Evolutionary conservation across 768 basidiomycete species (phyloP).

Genomic region (Cystobasidium tubakii): DNA sequence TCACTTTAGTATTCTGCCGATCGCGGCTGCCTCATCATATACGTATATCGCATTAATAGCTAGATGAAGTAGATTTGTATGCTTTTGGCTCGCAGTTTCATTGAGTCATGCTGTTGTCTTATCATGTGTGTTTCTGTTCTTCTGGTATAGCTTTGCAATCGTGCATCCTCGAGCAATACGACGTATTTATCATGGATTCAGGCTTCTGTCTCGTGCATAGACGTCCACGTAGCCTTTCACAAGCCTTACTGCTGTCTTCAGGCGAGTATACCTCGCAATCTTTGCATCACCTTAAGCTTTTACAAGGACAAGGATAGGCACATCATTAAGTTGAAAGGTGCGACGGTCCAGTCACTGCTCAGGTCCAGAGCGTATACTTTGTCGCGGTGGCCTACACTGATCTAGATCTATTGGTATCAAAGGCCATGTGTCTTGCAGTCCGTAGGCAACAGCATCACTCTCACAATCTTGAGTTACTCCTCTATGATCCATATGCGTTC

Average conservation of each 20-base stretch:
- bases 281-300: too few relatives aligned
- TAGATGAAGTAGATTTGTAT: neutral
- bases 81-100: neutral
- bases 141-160: neutral
- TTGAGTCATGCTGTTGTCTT: neutral
- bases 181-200: too few relatives aligned
- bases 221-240: too few relatives aligned
- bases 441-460: slow-evolving; percentile 13
- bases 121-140: neutral
- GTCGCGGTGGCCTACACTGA: slow-evolving; percentile 38
- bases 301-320: too few relatives aligned
- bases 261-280: too few relatives aligned
- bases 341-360: too few relatives aligned
- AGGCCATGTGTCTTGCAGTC: neutral
- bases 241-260: too few relatives aligned
- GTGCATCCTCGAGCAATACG: neutral
- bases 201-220: too few relatives aligned
- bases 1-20: too few relatives aligned
- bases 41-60: neutral
- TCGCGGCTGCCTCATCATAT: too few relatives aligned
- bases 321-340: too few relatives aligned
- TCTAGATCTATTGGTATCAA: slow-evolving; percentile 3
- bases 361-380: too few relatives aligned
- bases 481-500: slow-evolving; percentile 38
- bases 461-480: slow-evolving; percentile 38